phyloP scores from a whole-genome alignment of 306 rosid genomes.

The Quercus rubra region DNA sequence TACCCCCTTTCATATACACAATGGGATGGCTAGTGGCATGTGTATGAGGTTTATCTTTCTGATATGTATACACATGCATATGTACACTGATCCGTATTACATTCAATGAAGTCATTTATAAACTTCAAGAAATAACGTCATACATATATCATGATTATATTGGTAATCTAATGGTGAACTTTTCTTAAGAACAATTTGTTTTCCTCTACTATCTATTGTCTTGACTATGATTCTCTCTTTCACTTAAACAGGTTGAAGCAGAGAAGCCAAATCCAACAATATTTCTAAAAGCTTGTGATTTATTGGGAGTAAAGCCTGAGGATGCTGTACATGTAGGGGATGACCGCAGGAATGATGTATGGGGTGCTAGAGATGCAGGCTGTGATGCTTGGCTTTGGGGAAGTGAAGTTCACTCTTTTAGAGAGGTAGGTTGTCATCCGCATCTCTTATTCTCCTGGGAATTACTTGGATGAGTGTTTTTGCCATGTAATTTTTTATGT shows the following conservation, averaged over 20 bases:
- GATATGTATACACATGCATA: neutral
- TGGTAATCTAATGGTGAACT: neutral
- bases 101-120: neutral
- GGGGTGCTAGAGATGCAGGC: constrained; percentile 99
- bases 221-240: constrained; percentile 5
- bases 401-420: constrained; percentile 89
- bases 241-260: constrained; percentile 63
- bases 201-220: neutral
- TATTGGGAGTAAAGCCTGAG: constrained; percentile 80
- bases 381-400: constrained; percentile 99
- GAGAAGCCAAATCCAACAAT: constrained; percentile 99
- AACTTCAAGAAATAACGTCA: neutral
- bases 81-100: neutral
- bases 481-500: neutral
- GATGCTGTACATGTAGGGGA: constrained; percentile 95
- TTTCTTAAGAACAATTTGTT: neutral
- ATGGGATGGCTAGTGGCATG: neutral
- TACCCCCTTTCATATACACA: neutral
- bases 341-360: constrained; percentile 88
- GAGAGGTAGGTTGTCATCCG: constrained; percentile 55
- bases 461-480: neutral
- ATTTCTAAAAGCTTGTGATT: constrained; percentile 92
- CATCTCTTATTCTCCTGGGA: constrained; percentile 1
- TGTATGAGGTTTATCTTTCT: neutral
- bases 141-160: neutral